Evolutionary conservation across 2,329 filamentous ascomycete species (phyloP).

Genomic region (Calonectria ilicicola): DNA sequence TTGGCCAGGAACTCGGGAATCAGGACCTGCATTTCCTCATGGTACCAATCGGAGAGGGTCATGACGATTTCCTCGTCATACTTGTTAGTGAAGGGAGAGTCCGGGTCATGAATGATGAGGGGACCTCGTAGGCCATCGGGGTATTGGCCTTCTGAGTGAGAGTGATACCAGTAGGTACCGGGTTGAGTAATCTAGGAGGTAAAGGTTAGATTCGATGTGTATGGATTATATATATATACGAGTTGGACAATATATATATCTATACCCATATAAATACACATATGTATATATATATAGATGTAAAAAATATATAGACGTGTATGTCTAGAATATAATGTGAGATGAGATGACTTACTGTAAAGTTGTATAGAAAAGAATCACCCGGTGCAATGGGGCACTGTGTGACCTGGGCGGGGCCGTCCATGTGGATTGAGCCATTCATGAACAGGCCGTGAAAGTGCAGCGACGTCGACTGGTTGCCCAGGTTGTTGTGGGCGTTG

Average conservation of each 20-base stretch:
- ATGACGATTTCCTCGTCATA: constrained; percentile 74
- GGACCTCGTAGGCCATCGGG: constrained; percentile 76
- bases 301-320: neutral
- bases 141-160: constrained; percentile 75
- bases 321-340: neutral
- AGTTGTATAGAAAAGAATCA: constrained; percentile 76
- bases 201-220: neutral
- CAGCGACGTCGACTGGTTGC: constrained; percentile 72
- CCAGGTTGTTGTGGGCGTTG: constrained; percentile 69
- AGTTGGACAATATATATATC: neutral
- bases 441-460: constrained; percentile 80
- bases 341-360: constrained; percentile 63
- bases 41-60: constrained; percentile 80
- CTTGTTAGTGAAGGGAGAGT: constrained; percentile 65
- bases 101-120: constrained; percentile 73
- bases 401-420: constrained; percentile 74
- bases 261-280: neutral
- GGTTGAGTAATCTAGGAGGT: constrained; percentile 66
- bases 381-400: constrained; percentile 77
- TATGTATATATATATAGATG: neutral
- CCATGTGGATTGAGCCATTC: constrained; percentile 77
- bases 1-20: constrained; percentile 63
- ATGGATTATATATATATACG: fast-evolving
- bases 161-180: constrained; percentile 86
- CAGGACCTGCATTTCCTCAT: constrained; percentile 64